Base-by-base conservation (phyloP, 805 yeast genomes). In the Candida pseudofarinosa region DNA sequence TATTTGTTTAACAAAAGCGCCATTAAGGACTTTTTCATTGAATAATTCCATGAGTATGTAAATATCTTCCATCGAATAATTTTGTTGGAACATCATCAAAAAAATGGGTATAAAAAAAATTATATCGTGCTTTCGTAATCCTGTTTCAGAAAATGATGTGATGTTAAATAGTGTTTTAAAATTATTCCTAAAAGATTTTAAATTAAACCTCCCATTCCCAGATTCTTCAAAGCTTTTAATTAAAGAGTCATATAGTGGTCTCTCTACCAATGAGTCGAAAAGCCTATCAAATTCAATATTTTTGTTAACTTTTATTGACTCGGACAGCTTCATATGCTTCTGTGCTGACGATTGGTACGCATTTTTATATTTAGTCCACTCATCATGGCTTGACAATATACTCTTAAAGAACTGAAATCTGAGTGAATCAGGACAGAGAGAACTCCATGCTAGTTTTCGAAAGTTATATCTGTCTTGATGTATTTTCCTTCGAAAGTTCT, bases 61-160 rank as follows among this genome's bases (percentile, higher is more conserved):
- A 14, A 65, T 55, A 19, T 63, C 61, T 8, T 47, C 35, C 6
- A 64, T 35, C 1, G 63, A 33, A 26, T 57, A 53, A 13, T 44
- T 41, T 18, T 42, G 40, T 16, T 58, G 61, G 44, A 68, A 68
- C 18, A 64, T 35, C 4, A 66, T 41, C 31, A 70, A 51, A 12
- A 65, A 51, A 8, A 62, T 38, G 6, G 76, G 76, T 10, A 71
- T 65, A 39, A 69, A 52, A 38, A 71, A 67, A 2, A 52, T 50
- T 43, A 67, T 73, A 43, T 71, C 75, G 42, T 66, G 71, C 41
- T 62, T 66, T 31, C 53, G 55, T 32, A 71, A 54, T 2, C 72
- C 71, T 37, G 55, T 59, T 17, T 62, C 67, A 1, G 70, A 60
- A 18, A 69, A 54, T 3, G 72, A 62, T 45, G 66, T 67, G 26